Evolutionary conservation across 2,329 filamentous ascomycete genomes (phyloP).

Genomic region (Diplodia corticola): DNA sequence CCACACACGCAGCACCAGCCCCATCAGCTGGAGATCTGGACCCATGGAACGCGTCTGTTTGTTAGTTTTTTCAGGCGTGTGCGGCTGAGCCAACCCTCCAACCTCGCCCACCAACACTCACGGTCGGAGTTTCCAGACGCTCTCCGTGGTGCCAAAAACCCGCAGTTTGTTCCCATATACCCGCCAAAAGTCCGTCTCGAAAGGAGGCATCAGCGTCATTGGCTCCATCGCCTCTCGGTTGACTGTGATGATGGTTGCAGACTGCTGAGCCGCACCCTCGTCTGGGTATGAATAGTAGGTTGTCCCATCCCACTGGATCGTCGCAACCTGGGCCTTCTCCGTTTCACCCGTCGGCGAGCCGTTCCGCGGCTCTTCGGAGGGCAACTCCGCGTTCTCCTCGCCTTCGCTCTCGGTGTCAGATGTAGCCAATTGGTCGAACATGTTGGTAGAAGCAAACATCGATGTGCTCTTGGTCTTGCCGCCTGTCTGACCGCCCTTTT

Average conservation of each 20-base stretch:
- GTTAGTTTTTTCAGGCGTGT: background rate
- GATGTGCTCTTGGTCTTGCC: background rate
- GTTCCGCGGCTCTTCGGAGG: background rate
- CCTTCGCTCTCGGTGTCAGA: background rate
- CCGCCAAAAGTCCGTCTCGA: conserved; percentile 56
- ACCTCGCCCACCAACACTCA: background rate
- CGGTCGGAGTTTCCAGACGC: conserved; percentile 26
- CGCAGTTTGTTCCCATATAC: conserved; percentile 60
- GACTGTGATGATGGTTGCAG: background rate
- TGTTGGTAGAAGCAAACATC: background rate
- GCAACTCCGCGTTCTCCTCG: background rate
- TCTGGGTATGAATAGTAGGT: background rate
- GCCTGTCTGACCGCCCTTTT: conserved; percentile 2
- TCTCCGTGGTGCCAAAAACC: conserved; percentile 61
- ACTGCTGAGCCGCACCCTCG: conserved; percentile 25
- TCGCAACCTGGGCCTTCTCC: background rate
- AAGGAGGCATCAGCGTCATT: conserved; percentile 53
- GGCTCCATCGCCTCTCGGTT: conserved; percentile 22
- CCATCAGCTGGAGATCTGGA: background rate
- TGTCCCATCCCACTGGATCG: background rate
- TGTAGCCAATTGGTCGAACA: conserved; percentile 1
- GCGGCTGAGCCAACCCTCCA: background rate
- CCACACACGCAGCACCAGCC: background rate
- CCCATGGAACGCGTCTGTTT: background rate
- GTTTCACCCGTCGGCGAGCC: background rate